Evolutionary conservation across 148 eudicot genomes (phyloP), one percentile per base, ranked within the genome.

Genomic region (Rhododendron ovatum): DNA sequence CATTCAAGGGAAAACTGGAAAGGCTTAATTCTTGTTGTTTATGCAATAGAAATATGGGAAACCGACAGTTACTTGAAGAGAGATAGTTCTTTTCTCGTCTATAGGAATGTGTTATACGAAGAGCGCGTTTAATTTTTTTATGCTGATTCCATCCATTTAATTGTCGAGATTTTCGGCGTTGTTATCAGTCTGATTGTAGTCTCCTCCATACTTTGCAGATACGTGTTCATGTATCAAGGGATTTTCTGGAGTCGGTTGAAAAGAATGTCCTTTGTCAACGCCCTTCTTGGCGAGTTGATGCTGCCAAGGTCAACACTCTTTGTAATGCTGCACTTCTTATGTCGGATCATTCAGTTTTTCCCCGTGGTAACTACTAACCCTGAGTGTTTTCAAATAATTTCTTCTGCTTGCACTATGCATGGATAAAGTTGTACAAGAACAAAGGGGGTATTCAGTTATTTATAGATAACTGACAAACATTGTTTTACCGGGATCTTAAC

Each of bases 291-390:
- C 90, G 99, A 87, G 96, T 98, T 85, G 87, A 90, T 88, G 98
- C 93, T 81, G 93, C 99, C 48, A 92, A 90, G 88, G 93, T 93
- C 86, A 93, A 94, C 87, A 88, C 84, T 75, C 84, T 81, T 9
- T 86, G 94, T 86, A 93, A 90, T 88, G 93, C 98, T 26, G 99
- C 94, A 86, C 92, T 93, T 87, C 92, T 98, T 51, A 91, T 98
- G 90, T 91, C 99, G 11, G 99, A 98, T 90, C 98, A 93, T 92
- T 94, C 99, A 84, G 85, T 93, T 88, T 95, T 94, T 71, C 96
- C 98, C 45, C 83, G 81, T 69, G 91, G 99, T 98, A 88, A 89
- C 90, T 91, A 80, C 82, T 79, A n/a, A n/a, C 57, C 77, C 83
- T 33, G 76, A 51, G 17, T 35, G 30, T 59, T 86, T 65, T 65